Evolutionary conservation across 345 rosid genomes (phyloP).

Genomic region (Eucalyptus camaldulensis): DNA sequence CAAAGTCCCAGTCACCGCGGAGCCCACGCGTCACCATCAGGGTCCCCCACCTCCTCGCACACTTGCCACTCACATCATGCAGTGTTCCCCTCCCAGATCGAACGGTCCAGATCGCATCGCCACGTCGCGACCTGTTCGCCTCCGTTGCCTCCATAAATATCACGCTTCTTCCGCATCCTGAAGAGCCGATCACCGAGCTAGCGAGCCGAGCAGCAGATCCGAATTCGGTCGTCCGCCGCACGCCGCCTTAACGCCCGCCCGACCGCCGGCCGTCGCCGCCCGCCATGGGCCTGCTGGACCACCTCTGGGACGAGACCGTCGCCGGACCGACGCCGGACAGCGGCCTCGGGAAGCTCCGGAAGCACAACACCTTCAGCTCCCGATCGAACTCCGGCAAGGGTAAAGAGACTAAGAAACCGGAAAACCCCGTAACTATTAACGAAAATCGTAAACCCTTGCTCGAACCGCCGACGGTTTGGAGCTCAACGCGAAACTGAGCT

Average conservation of each 20-base stretch:
- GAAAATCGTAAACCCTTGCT: background rate
- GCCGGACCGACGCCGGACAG: constrained; percentile 92
- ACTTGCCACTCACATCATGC: background rate
- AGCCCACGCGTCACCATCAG: background rate
- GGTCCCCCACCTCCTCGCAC: background rate
- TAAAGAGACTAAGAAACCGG: constrained; percentile 1
- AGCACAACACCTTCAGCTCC: constrained; percentile 50
- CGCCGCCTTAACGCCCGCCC: background rate
- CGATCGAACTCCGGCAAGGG: constrained; percentile 81
- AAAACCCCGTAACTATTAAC: background rate
- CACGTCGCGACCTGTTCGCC: background rate
- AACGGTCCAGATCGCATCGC: background rate
- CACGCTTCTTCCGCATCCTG: accelerated
- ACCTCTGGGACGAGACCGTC: constrained; percentile 97
- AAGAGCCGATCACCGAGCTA: background rate
- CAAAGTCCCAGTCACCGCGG: background rate
- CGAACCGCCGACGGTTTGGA: background rate
- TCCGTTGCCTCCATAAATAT: background rate
- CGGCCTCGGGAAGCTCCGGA: constrained; percentile 96
- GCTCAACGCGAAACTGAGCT: background rate
- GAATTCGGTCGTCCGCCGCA: background rate
- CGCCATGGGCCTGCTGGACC: constrained; percentile 77
- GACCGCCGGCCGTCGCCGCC: background rate
- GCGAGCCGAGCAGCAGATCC: background rate
- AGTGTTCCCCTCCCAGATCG: background rate